A percentile compares a stretch with the other conserved stretches of the same genome.
phyloP scores from a whole-genome alignment of 1,139 yeast species.

The Nadsonia commutata region DNA sequence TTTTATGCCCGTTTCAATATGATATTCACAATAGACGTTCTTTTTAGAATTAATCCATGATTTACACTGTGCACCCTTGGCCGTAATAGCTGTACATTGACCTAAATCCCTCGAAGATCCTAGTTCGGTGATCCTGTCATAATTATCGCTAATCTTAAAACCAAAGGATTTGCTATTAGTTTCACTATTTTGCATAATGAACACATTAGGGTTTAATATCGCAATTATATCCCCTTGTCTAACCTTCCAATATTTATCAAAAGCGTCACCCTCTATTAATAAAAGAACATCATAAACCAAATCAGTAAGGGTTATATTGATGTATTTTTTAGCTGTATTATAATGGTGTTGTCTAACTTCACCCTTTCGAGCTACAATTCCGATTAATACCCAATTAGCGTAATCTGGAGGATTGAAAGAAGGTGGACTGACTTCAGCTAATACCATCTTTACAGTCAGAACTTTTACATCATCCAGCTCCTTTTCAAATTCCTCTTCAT shows the following conservation, averaged over 20 bases:
- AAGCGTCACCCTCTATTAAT: conserved; percentile 52
- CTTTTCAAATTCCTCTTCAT: conserved; percentile 5
- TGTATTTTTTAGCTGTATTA: conserved; percentile 32
- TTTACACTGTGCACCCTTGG: conserved; percentile 38
- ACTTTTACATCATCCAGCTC: conserved; percentile 13
- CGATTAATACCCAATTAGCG: conserved; percentile 63
- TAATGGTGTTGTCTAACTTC: conserved; percentile 30
- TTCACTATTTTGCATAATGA: conserved; percentile 26
- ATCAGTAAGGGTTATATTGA: conserved; percentile 54
- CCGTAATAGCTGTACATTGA: conserved; percentile 38
- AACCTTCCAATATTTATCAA: conserved; percentile 56
- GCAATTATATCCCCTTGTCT: conserved; percentile 62
- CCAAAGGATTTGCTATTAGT: conserved; percentile 28
- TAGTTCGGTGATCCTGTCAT: conserved; percentile 47
- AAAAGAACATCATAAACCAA: conserved; percentile 44
- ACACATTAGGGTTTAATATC: conserved; percentile 57
- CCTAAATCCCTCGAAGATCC: conserved; percentile 65
- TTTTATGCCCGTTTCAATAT: conserved; percentile 44
- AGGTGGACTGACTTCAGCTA: conserved; percentile 48
- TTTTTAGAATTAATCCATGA: conserved; percentile 41
- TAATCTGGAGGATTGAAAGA: conserved; percentile 52
- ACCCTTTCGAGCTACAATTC: conserved; percentile 47
- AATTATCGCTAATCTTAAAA: conserved; percentile 37
- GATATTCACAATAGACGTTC: conserved; percentile 54
- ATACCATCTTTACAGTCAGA: conserved; percentile 13